A percentile compares a stretch with the other conserved stretches of the same genome.
phyloP scores from a whole-genome alignment of 352 stramenopile species.

The Thraustochytrium striatum region DNA sequence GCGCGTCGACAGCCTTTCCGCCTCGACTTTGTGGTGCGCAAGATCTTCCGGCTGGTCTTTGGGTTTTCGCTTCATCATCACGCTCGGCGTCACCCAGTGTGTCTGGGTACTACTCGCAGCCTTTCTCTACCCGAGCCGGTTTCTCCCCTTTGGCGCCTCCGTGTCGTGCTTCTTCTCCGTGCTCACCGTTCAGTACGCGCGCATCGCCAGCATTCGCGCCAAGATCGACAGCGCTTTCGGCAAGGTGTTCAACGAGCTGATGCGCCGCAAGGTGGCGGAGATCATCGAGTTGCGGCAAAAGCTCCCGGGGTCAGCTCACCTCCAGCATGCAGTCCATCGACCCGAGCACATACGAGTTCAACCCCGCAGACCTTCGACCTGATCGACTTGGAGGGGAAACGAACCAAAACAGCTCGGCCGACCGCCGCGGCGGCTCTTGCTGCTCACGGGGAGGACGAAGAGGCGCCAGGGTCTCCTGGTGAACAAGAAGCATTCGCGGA shows the following conservation, averaged over 20 bases:
- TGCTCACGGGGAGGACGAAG: not conserved
- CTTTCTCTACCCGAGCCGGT: not conserved
- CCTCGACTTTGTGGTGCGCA: not conserved
- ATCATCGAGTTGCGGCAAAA: slow-evolving; percentile 9
- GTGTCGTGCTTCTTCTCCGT: slow-evolving; percentile 13
- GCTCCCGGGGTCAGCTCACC: not conserved
- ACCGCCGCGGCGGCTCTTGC: too few species aligned
- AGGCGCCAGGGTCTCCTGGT: not conserved
- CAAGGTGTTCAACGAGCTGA: slow-evolving; percentile 15
- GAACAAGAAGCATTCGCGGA: not conserved
- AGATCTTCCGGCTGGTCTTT: not conserved
- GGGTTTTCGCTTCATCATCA: not conserved
- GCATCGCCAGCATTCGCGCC: not conserved
- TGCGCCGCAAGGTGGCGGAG: not conserved
- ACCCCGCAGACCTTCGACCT: slow-evolving; percentile 32
- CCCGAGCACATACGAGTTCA: not conserved
- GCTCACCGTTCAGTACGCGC: slow-evolving; percentile 7
- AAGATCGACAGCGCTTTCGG: not conserved
- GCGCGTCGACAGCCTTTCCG: not conserved
- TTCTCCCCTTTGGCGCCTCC: slow-evolving; percentile 4
- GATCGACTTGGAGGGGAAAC: too few species aligned
- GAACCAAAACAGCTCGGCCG: too few species aligned
- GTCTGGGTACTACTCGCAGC: slow-evolving; percentile 27
- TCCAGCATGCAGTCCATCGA: not conserved
- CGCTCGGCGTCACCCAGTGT: slow-evolving; percentile 7